These are phyloP conservation scores for Rubia tinctorum DNA, from an alignment of 305 asterid species.

Conservation along the genomic window DNA sequence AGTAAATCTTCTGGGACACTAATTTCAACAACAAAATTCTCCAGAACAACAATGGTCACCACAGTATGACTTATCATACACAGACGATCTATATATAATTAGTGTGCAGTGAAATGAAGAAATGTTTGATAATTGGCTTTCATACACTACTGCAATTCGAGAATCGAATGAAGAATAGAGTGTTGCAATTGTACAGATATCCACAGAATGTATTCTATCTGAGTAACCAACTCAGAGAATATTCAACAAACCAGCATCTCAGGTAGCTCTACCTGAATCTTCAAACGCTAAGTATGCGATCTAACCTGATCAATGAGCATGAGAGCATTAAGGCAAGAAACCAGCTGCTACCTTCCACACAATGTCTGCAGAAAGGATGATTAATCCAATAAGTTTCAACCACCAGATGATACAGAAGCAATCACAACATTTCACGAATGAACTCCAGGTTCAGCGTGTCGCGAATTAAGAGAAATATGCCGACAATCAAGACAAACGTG, in stretches of 20 bases:
- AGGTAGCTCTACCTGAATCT: constrained; percentile 3
- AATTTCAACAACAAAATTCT: neutral
- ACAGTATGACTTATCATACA: neutral
- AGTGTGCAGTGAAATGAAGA: neutral
- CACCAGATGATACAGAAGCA: constrained; percentile 8
- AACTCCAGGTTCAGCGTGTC: constrained; percentile 88
- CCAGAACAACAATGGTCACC: neutral
- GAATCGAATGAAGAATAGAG: neutral
- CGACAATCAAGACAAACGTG: constrained; percentile 62
- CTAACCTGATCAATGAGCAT: constrained; percentile 1
- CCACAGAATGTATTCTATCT: constrained; percentile 1
- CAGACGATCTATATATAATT: neutral
- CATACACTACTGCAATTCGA: neutral
- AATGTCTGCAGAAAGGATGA: constrained; percentile 4
- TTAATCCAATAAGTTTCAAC: neutral
- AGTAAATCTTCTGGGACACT: neutral
- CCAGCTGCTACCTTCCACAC: constrained; percentile 12
- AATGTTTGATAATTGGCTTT: neutral
- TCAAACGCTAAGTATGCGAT: neutral
- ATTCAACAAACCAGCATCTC: neutral
- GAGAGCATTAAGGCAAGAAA: neutral
- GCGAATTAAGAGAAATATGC: constrained; percentile 78
- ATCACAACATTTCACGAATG: constrained; percentile 68
- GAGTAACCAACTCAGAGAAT: neutral
- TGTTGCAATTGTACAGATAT: constrained; percentile 9